phyloP scores from a whole-genome alignment of 768 basidiomycete genomes.

The Leccinum pellstonianum region DNA sequence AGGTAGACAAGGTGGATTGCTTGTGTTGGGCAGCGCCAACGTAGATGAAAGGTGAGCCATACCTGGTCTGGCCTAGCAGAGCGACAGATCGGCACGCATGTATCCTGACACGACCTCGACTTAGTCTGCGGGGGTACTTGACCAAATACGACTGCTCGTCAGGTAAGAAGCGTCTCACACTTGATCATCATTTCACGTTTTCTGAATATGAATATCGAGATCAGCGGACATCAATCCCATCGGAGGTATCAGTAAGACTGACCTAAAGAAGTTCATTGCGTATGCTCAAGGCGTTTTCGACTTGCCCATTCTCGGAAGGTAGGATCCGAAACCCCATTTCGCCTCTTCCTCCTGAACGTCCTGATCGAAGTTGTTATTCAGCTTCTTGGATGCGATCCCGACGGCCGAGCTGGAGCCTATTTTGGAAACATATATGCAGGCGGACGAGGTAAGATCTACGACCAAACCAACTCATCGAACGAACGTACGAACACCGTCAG shows the following conservation, averaged over 20 bases:
- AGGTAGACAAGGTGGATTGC: conserved; percentile 77
- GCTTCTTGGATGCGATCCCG: conserved; percentile 89
- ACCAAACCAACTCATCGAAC: neutral
- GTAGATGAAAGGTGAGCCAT: conserved; percentile 88
- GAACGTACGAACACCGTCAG: conserved; percentile 36
- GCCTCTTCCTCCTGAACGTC: neutral
- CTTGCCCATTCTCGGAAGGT: conserved; percentile 82
- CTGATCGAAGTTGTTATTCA: conserved; percentile 29
- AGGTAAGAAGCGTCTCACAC: conserved; percentile 40
- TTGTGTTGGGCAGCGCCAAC: conserved; percentile 97
- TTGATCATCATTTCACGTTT: neutral
- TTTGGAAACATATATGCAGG: conserved; percentile 89
- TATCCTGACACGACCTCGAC: neutral
- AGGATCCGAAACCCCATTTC: conserved; percentile 8
- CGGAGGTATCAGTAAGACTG: conserved; percentile 96
- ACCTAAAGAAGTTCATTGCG: conserved; percentile 92
- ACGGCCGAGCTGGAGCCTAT: conserved; percentile 97
- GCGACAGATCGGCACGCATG: neutral
- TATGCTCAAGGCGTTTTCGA: conserved; percentile 79
- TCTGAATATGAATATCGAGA: conserved; percentile 3
- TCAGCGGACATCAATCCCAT: conserved; percentile 97
- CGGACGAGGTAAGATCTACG: conserved; percentile 74
- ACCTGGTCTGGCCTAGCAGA: neutral
- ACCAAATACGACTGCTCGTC: conserved; percentile 98
- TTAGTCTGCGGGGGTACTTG: conserved; percentile 88